phyloP scores from a whole-genome alignment of 73 alveolate species.

The Uronychia binucleata region DNA sequence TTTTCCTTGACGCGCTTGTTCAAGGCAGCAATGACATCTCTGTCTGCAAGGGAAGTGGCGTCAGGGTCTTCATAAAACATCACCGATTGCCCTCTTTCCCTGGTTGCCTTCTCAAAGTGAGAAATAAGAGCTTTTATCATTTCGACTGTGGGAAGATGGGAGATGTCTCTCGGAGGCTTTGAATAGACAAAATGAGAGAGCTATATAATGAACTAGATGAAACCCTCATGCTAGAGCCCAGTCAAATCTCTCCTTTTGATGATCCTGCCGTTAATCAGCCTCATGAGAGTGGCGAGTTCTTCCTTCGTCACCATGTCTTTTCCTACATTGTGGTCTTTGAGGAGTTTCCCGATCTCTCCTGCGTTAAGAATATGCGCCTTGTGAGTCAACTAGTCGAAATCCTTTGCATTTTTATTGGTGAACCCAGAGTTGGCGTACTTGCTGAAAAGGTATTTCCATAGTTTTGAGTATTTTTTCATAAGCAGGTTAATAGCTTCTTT shows the following conservation, averaged over 20 bases:
- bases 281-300: conserved; percentile 33
- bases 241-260: conserved; percentile 27
- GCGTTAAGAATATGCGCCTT: conserved; percentile 14
- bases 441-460: conserved; percentile 63
- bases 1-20: conserved; percentile 48
- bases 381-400: conserved; percentile 4
- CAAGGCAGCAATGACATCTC: conserved; percentile 39
- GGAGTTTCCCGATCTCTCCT: conserved; percentile 48
- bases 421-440: conserved; percentile 72
- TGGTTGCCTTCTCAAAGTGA: conserved; percentile 64
- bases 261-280: conserved; percentile 36
- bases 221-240: conserved; percentile 49
- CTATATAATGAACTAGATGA: conserved; percentile 34
- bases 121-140: conserved; percentile 14
- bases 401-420: conserved; percentile 14
- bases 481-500: conserved; percentile 49
- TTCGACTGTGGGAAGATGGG: conserved; percentile 40
- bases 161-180: conserved; percentile 9
- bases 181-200: conserved; percentile 25
- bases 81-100: conserved; percentile 54
- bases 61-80: conserved; percentile 71
- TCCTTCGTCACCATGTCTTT: conserved; percentile 44
- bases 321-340: conserved; percentile 72
- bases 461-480: conserved; percentile 57
- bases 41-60: conserved; percentile 53